Conservation (phyloP, 257 asterid species). For the Striga asiatica region DNA sequence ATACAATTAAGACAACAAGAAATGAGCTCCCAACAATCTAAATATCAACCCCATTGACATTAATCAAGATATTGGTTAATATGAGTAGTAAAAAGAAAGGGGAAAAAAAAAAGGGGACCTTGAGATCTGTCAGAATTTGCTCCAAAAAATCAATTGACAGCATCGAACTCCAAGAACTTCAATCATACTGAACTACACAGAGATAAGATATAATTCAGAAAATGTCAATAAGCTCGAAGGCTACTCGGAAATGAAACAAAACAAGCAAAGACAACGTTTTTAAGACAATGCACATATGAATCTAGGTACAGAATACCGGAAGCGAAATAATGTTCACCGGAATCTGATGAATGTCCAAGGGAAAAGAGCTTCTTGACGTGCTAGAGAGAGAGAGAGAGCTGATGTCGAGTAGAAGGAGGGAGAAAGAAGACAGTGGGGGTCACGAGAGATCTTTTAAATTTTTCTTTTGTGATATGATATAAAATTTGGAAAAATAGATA, state of each 20-base stretch:
- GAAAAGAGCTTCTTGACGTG: too few relatives aligned
- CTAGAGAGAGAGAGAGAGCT: too few relatives aligned
- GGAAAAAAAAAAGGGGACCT: too few relatives aligned
- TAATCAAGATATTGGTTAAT: conserved; percentile 7
- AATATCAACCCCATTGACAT: neutral
- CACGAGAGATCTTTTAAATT: conserved; percentile 60
- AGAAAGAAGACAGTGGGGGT: conserved; percentile 44
- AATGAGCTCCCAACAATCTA: neutral
- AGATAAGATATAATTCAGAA: neutral
- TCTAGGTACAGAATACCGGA: conserved; percentile 13
- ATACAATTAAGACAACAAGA: neutral
- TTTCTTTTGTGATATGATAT: too few relatives aligned
- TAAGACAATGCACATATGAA: conserved; percentile 7
- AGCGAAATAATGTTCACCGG: conserved; percentile 7
- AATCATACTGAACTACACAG: conserved; percentile 14
- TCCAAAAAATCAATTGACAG: conserved; percentile 8
- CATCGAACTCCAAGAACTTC: conserved; percentile 10
- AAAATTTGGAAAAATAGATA: too few relatives aligned
- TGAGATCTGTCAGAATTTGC: conserved; percentile 29
- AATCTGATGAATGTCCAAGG: conserved; percentile 9
- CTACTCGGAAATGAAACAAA: conserved; percentile 5
- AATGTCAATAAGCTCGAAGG: conserved; percentile 9
- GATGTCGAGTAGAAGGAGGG: conserved; percentile 49
- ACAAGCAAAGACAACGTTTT: neutral
- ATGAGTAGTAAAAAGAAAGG: conserved; percentile 17